These are phyloP conservation scores for Candida orba DNA, from an alignment of 805 yeast genomes.

Conservation along the genomic window DNA sequence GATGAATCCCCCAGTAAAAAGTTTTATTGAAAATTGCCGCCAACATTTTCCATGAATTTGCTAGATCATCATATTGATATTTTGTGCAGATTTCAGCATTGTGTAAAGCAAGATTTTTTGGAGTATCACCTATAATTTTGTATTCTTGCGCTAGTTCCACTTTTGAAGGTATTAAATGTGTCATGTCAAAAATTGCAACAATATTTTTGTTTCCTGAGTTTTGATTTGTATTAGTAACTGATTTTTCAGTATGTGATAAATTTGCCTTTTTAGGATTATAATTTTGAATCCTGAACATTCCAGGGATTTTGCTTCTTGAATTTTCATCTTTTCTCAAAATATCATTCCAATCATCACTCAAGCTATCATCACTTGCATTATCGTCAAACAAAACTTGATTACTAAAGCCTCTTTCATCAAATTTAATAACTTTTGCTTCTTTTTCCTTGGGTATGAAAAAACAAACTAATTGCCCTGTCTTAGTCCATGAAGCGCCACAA, in stretches of 20 bases:
- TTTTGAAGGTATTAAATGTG: slow-evolving; percentile 67
- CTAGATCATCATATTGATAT: slow-evolving; percentile 53
- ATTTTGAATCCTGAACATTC: slow-evolving; percentile 25
- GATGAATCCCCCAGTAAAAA: slow-evolving; percentile 79
- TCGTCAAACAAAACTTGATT: slow-evolving; percentile 20
- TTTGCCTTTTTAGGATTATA: slow-evolving; percentile 3
- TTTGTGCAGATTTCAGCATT: slow-evolving; percentile 66
- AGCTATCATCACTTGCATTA: slow-evolving; percentile 45
- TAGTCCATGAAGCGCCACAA: slow-evolving; percentile 88
- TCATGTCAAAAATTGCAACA: slow-evolving; percentile 60
- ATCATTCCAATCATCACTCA: slow-evolving; percentile 64
- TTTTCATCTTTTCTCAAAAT: slow-evolving; percentile 49
- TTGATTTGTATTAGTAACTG: slow-evolving; percentile 9
- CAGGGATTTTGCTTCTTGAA: slow-evolving; percentile 44
- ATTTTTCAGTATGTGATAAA: slow-evolving; percentile 16
- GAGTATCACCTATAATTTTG: slow-evolving; percentile 53
- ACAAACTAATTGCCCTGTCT: slow-evolving; percentile 71
- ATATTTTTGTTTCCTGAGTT: slow-evolving; percentile 33
- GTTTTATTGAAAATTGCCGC: slow-evolving; percentile 29
- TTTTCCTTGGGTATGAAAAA: slow-evolving; percentile 61
- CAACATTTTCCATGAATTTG: slow-evolving; percentile 69
- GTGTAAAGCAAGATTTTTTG: slow-evolving; percentile 57
- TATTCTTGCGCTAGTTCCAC: slow-evolving; percentile 64
- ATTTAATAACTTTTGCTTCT: slow-evolving; percentile 36
- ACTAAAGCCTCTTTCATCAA: slow-evolving; percentile 50